phyloP scores from a whole-genome alignment of 2,329 filamentous ascomycete genomes.

The Phialocephala subalpina region DNA sequence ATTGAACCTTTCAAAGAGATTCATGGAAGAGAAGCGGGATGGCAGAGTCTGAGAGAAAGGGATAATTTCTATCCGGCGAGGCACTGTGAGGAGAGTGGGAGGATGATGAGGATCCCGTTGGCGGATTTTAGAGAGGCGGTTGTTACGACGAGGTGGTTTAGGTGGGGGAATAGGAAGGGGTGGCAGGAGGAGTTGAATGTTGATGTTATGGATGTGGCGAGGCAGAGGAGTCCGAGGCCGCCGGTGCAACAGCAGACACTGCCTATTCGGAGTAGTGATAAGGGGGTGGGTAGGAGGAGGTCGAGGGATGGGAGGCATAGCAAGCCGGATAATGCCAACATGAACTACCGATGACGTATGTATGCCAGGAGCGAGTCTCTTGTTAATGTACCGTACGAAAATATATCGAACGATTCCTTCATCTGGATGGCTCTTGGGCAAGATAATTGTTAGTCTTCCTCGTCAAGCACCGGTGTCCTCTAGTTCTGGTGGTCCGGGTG shows the following conservation, averaged over 20 bases:
- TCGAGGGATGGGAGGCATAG: background rate
- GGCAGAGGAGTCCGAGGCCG: background rate
- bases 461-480: too few relatives aligned
- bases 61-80: conserved; percentile 7
- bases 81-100: background rate
- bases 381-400: too few relatives aligned
- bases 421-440: too few relatives aligned
- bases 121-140: conserved; percentile 1
- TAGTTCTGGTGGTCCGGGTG: too few relatives aligned
- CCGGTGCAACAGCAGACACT: background rate
- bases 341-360: too few relatives aligned
- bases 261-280: background rate
- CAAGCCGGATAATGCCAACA: too few relatives aligned
- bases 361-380: too few relatives aligned
- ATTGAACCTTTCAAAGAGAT: background rate
- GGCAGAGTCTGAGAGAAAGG: background rate
- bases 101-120: background rate
- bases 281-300: background rate
- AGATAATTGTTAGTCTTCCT: too few relatives aligned
- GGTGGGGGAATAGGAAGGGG: conserved; percentile 6
- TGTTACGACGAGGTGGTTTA: conserved; percentile 5
- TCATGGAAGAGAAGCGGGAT: background rate
- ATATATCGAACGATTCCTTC: too few relatives aligned
- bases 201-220: conserved; percentile 3
- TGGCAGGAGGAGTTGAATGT: conserved; percentile 8